These are phyloP conservation scores for Pezicula neosporulosa DNA, from an alignment of 2,329 filamentous ascomycete species.

Conservation along the genomic window DNA sequence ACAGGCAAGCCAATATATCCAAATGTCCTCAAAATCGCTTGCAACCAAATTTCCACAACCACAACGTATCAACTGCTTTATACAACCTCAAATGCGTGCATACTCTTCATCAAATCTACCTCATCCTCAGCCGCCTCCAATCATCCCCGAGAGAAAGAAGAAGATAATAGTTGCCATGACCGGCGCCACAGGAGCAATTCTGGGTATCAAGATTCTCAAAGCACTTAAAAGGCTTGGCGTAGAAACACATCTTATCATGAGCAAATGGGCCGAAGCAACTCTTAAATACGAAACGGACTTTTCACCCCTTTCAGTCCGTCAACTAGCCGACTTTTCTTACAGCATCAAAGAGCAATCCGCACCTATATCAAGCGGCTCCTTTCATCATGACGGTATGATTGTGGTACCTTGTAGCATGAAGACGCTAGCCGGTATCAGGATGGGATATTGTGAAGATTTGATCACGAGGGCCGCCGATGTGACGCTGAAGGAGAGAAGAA, in stretches of 20 bases:
- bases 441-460: conserved; percentile 40
- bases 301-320: conserved; percentile 31
- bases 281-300: conserved; percentile 44
- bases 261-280: conserved; percentile 45
- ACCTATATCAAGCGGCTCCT: conserved; percentile 41
- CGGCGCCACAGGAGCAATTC: conserved; percentile 43
- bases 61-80: too few species aligned
- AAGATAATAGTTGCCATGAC: conserved; percentile 45
- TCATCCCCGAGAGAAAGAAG: conserved; percentile 11
- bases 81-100: neutral
- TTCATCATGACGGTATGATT: conserved; percentile 43
- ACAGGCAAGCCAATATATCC: too few species aligned
- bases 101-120: neutral
- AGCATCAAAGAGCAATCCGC: conserved; percentile 41
- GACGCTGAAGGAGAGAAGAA: conserved; percentile 39
- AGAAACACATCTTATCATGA: conserved; percentile 45
- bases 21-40: too few species aligned
- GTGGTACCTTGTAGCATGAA: conserved; percentile 46
- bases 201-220: conserved; percentile 38
- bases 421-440: conserved; percentile 38
- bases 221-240: conserved; percentile 37
- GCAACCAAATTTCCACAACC: too few species aligned
- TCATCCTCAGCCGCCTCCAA: neutral
- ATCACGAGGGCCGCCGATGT: conserved; percentile 43
- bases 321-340: conserved; percentile 36